These are phyloP conservation scores for Dactylonectria macrodidyma DNA, from an alignment of 2,329 filamentous ascomycete species.

Conservation along the genomic window DNA sequence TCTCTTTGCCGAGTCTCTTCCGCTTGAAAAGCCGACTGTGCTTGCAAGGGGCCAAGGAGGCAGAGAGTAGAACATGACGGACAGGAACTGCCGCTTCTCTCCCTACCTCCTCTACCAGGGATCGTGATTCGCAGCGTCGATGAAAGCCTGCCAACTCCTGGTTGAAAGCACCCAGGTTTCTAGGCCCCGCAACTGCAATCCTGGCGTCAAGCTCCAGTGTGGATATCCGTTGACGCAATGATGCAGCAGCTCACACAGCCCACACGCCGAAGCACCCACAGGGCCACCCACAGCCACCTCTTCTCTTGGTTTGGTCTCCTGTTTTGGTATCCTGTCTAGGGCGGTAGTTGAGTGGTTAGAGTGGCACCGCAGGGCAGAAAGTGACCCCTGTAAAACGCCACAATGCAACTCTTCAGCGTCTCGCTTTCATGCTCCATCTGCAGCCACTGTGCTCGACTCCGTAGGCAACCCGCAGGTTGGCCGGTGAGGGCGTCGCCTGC, in stretches of 20 bases:
- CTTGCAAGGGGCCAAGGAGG: background rate
- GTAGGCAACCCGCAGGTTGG: background rate
- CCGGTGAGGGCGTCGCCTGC: conserved; percentile 19
- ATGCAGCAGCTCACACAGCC: conserved; percentile 44
- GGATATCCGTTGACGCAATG: conserved; percentile 48
- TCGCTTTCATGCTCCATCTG: conserved; percentile 21
- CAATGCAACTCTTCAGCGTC: conserved; percentile 32
- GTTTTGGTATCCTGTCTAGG: conserved; percentile 15
- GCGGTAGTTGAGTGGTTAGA: conserved; percentile 33
- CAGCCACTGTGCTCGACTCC: conserved; percentile 6
- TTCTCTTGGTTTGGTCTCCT: conserved; percentile 16
- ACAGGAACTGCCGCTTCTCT: background rate
- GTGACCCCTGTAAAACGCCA: conserved; percentile 36
- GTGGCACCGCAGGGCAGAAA: conserved; percentile 40
- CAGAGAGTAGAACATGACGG: background rate
- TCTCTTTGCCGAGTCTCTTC: conserved; percentile 37
- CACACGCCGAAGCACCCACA: background rate
- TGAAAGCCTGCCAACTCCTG: conserved; percentile 13
- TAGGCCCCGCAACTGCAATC: conserved; percentile 3
- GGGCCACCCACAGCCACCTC: conserved; percentile 9
- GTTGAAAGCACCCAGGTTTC: conserved; percentile 6
- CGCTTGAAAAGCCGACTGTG: background rate
- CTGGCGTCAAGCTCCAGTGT: conserved; percentile 26
- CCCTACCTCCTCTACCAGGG: background rate
- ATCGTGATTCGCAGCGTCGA: conserved; percentile 4